phyloP scores from a whole-genome alignment of 139 green algal species.

The Chlorella sp. region DNA sequence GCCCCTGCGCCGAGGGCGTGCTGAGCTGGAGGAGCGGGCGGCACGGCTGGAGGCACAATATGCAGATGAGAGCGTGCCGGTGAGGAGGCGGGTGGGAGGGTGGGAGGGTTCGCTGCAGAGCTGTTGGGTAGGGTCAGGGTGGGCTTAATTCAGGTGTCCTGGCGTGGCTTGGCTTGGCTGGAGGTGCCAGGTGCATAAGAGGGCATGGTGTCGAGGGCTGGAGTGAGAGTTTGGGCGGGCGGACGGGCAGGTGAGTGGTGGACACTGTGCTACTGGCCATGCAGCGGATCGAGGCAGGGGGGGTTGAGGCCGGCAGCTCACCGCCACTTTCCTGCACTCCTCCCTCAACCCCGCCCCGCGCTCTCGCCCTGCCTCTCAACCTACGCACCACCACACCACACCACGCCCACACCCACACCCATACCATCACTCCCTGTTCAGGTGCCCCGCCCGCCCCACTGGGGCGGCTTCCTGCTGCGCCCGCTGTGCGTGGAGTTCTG shows the following conservation, averaged over 20 bases:
- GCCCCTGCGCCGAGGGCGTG: constrained; percentile 48
- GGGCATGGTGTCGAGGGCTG: too few species aligned
- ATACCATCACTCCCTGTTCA: not conserved
- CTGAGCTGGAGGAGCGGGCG: constrained; percentile 62
- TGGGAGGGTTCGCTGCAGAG: not conserved
- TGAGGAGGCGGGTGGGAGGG: constrained; percentile 7
- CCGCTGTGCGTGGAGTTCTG: constrained; percentile 88
- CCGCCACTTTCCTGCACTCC: not conserved
- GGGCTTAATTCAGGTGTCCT: not conserved
- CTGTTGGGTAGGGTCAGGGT: not conserved
- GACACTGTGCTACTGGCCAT: too few species aligned
- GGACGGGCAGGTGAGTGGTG: too few species aligned
- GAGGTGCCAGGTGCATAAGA: not conserved
- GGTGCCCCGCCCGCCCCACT: constrained; percentile 55
- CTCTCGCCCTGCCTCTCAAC: too few species aligned
- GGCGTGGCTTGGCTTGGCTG: too few species aligned
- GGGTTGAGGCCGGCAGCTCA: not conserved
- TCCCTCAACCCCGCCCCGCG: too few species aligned
- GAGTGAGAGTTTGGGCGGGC: too few species aligned
- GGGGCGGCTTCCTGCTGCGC: constrained; percentile 85
- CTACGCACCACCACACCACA: too few species aligned
- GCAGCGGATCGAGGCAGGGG: too few species aligned
- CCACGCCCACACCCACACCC: too few species aligned
- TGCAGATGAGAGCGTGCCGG: constrained; percentile 30
- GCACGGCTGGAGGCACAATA: constrained; percentile 53